phyloP scores from a whole-genome alignment of 768 basidiomycete genomes.

The Mrakia frigida region DNA sequence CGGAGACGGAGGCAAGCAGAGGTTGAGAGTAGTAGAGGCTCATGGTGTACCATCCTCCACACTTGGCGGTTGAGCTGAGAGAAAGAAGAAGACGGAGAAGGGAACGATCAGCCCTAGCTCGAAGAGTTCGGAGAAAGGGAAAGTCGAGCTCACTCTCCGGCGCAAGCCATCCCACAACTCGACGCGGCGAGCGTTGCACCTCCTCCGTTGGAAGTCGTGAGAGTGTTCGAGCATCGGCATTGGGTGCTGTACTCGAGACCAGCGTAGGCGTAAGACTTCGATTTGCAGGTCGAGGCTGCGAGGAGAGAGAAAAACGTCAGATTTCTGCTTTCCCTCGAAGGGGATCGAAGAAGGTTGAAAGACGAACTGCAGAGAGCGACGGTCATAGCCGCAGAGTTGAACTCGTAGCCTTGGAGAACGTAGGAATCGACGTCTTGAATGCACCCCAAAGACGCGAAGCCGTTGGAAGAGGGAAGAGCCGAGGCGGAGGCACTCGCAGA shows the following conservation, averaged over 20 bases:
- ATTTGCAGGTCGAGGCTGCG: neutral
- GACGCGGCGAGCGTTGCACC: neutral
- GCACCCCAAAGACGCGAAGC: neutral
- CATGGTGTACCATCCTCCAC: neutral
- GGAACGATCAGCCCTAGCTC: neutral
- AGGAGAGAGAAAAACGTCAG: neutral
- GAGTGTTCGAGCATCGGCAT: neutral
- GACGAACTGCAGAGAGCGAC: neutral
- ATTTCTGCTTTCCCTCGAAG: neutral
- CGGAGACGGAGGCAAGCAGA: too few relatives aligned
- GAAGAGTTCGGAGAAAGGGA: neutral
- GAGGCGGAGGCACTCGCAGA: neutral
- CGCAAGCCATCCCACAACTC: neutral
- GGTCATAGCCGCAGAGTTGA: neutral
- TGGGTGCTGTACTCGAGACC: neutral
- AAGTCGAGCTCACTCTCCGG: neutral
- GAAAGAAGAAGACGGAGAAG: neutral
- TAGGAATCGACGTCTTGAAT: neutral
- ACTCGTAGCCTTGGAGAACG: neutral
- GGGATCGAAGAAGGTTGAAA: neutral
- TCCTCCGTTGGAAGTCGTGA: neutral
- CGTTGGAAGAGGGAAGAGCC: neutral
- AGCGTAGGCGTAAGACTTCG: neutral
- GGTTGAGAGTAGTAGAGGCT: neutral
- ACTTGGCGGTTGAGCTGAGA: neutral